Evolutionary conservation across 148 eudicot genomes (phyloP).

Genomic region (Rhododendron ovatum): DNA sequence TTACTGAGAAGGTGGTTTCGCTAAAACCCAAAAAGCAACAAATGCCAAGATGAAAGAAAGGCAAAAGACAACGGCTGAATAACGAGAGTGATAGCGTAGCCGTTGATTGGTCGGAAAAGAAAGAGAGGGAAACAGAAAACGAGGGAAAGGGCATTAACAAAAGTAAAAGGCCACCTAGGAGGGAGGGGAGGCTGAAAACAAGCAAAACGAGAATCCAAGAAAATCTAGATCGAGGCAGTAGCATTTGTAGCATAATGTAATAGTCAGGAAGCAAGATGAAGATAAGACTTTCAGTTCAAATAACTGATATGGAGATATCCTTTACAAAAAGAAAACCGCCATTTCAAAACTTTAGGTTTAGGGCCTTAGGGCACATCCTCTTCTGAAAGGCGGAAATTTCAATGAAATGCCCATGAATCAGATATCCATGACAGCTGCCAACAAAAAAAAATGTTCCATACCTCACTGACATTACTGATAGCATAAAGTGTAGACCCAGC

Average conservation of each 20-base stretch:
- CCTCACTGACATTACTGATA: constrained; percentile 82
- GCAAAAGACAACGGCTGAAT: background rate
- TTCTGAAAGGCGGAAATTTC: background rate
- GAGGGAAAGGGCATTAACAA: background rate
- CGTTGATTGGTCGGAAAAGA: background rate
- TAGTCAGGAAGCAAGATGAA: background rate
- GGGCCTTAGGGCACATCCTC: background rate
- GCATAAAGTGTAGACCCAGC: constrained; percentile 85
- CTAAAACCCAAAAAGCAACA: background rate
- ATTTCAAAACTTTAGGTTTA: background rate
- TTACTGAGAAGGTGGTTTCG: background rate
- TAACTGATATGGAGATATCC: background rate
- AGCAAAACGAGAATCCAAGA: constrained; percentile 4
- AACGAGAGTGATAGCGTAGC: too few species aligned
- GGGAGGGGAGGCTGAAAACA: background rate
- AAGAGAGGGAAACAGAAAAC: background rate
- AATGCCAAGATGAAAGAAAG: background rate
- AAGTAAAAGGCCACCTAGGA: background rate
- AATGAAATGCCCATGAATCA: background rate
- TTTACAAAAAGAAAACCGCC: background rate
- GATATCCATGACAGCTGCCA: background rate
- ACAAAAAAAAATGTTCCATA: constrained; percentile 14
- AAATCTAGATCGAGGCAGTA: background rate
- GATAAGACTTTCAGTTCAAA: background rate
- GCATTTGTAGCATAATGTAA: background rate